phyloP scores from a whole-genome alignment of 2,329 filamentous ascomycete genomes.

The Arthrobotrys conoides region DNA sequence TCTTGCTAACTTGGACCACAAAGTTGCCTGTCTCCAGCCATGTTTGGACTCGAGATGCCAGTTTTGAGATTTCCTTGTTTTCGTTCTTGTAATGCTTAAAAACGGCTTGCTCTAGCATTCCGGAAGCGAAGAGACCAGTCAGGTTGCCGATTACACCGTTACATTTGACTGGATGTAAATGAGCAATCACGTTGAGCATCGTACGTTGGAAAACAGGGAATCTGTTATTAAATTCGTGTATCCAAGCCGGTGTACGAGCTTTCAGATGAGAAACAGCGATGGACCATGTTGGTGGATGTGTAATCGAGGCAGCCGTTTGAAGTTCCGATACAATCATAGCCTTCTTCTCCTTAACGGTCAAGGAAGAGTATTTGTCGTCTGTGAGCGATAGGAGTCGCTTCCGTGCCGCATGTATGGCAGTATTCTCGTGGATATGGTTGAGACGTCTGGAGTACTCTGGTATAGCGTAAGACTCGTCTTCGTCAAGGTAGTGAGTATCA shows the following conservation, averaged over 20 bases:
- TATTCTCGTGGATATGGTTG: conserved; percentile 67
- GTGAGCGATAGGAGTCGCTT: conserved; percentile 64
- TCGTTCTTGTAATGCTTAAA: conserved; percentile 70
- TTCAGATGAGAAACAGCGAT: conserved; percentile 55
- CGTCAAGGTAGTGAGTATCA: conserved; percentile 59
- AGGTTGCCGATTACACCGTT: conserved; percentile 70
- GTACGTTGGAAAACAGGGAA: conserved; percentile 62
- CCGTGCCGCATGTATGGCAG: conserved; percentile 66
- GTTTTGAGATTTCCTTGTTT: conserved; percentile 68
- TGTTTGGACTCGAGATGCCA: conserved; percentile 69
- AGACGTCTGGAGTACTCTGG: conserved; percentile 68
- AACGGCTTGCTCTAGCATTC: conserved; percentile 69
- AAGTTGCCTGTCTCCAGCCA: conserved; percentile 73
- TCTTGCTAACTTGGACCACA: conserved; percentile 69
- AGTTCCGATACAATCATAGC: conserved; percentile 69
- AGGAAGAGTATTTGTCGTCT: conserved; percentile 64
- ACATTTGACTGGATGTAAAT: conserved; percentile 72
- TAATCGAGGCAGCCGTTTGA: conserved; percentile 46
- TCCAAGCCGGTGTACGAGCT: conserved; percentile 44
- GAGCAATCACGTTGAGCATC: conserved; percentile 70
- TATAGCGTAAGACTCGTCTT: conserved; percentile 69
- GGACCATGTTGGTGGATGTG: conserved; percentile 54
- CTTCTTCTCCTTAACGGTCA: conserved; percentile 67
- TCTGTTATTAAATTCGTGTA: conserved; percentile 59
- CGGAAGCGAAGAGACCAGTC: conserved; percentile 71